Evolutionary conservation across 805 yeast species (phyloP).

Genomic region (Groenewaldozyma salmanticensis): DNA sequence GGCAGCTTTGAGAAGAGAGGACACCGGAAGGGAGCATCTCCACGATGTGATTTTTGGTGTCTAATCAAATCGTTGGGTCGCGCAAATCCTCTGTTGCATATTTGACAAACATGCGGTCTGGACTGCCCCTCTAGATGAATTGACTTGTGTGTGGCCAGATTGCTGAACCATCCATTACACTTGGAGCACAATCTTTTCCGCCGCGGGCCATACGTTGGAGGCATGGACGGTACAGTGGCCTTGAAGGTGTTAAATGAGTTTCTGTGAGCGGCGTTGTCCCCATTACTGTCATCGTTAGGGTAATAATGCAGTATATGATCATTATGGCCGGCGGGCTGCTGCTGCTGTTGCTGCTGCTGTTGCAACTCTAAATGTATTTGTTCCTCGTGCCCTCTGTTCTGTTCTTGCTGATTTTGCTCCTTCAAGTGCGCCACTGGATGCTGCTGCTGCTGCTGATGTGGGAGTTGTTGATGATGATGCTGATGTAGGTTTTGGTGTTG

Average conservation of each 20-base stretch:
- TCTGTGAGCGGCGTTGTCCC: not conserved
- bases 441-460: constrained; percentile 2
- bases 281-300: not conserved
- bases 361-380: no score
- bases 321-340: not conserved
- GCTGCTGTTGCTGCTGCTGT: constrained; percentile 1
- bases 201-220: constrained; percentile 27
- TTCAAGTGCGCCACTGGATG: no score
- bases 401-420: no score
- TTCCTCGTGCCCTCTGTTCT: no score
- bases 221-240: constrained; percentile 2
- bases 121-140: constrained; percentile 64
- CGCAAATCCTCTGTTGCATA: constrained; percentile 78
- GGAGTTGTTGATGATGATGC: not conserved
- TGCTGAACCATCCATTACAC: constrained; percentile 60
- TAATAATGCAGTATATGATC: no score
- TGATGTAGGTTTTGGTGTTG: not conserved
- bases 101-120: constrained; percentile 69
- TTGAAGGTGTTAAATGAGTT: not conserved
- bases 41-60: constrained; percentile 79
- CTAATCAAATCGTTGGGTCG: constrained; percentile 79
- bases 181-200: constrained; percentile 65
- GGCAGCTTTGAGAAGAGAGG: constrained; percentile 44
- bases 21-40: constrained; percentile 69
- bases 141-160: constrained; percentile 74